phyloP scores from a whole-genome alignment of 495 filamentous ascomycete genomes.

The Xylaria venustula region DNA sequence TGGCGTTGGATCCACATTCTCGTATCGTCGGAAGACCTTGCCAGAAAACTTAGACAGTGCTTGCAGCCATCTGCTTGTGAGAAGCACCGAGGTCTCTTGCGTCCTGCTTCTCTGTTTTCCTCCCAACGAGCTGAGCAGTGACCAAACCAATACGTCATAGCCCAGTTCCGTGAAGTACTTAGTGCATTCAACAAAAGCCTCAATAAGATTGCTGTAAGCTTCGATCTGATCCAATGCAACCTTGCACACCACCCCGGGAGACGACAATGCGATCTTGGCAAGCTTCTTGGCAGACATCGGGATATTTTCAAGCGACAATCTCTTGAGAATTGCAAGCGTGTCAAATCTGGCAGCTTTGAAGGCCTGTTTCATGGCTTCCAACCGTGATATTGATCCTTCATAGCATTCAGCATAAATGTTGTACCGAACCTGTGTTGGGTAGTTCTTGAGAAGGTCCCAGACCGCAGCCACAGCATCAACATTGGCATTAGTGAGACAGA shows the following conservation, averaged over 20 bases:
- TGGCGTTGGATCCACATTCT: conserved; percentile 79
- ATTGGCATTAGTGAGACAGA: conserved; percentile 81
- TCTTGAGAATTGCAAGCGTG: conserved; percentile 78
- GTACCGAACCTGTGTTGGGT: conserved; percentile 74
- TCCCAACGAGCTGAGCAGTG: conserved; percentile 74
- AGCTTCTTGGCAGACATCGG: conserved; percentile 77
- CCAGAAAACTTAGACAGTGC: conserved; percentile 83
- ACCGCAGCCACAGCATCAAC: conserved; percentile 80
- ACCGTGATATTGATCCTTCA: conserved; percentile 68
- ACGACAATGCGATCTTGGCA: conserved; percentile 82
- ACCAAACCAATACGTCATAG: conserved; percentile 91
- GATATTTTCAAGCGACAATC: conserved; percentile 82
- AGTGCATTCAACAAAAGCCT: conserved; percentile 88
- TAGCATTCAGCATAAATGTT: conserved; percentile 93
- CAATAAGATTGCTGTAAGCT: conserved; percentile 86
- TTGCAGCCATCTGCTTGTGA: conserved; percentile 86
- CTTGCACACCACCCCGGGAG: conserved; percentile 87
- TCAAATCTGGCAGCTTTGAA: conserved; percentile 74
- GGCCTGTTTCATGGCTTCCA: conserved; percentile 74
- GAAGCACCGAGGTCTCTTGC: conserved; percentile 73
- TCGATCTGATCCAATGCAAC: conserved; percentile 85
- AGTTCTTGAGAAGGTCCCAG: conserved; percentile 75
- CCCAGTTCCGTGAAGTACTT: conserved; percentile 89
- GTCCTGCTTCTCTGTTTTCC: conserved; percentile 73
- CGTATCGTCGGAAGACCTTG: conserved; percentile 77